phyloP scores from a whole-genome alignment of 2,329 filamentous ascomycete species.

The Cladosporium sp. region DNA sequence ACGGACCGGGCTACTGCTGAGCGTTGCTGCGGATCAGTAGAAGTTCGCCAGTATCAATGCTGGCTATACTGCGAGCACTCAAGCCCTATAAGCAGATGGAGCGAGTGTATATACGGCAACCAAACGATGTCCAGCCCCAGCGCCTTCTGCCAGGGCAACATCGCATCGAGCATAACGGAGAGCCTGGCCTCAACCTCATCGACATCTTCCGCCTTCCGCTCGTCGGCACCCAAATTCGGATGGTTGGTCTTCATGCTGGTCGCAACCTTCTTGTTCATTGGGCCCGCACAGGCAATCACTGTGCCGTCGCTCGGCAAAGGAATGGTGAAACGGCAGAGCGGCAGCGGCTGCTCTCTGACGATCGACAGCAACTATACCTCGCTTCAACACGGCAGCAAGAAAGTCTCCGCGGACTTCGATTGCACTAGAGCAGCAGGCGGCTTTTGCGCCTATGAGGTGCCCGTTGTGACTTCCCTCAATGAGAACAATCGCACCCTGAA shows the following conservation, averaged over 20 bases:
- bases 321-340: constrained; percentile 15
- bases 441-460: not conserved
- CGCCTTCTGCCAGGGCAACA: not conserved
- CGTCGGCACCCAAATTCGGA: not conserved
- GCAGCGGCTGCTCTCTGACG: constrained; percentile 14
- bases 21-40: not conserved
- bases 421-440: not conserved
- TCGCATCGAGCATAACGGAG: not conserved
- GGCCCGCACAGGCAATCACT: not conserved
- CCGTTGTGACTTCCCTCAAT: constrained; percentile 12
- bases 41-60: constrained; percentile 20
- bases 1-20: not conserved
- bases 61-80: constrained; percentile 19
- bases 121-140: not conserved
- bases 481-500: constrained; percentile 23
- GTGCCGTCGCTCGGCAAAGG: constrained; percentile 18
- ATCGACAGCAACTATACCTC: constrained; percentile 16
- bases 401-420: not conserved
- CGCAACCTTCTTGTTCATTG: not conserved
- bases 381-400: not conserved
- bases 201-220: not conserved
- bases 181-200: not conserved
- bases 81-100: not conserved
- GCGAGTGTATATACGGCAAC: constrained; percentile 3
- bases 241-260: not conserved